A percentile compares a stretch with the other conserved stretches of the same genome.
These are phyloP conservation scores for Bryoerythrophyllum caledonicum DNA, from an alignment of 225 moss, liverwort and hornwort genomes.

Conservation along the genomic window DNA sequence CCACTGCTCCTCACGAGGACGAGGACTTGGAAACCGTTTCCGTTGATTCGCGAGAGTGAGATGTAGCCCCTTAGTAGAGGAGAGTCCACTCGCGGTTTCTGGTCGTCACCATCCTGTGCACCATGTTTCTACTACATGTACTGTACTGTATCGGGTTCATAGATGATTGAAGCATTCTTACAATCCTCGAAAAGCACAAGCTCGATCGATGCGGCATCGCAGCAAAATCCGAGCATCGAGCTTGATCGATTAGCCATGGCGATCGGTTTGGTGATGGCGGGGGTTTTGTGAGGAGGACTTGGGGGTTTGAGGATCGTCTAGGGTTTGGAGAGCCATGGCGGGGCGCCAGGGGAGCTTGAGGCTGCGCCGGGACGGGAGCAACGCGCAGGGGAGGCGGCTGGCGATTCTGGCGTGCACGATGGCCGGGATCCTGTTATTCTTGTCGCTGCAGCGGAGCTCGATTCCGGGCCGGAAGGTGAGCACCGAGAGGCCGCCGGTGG, in stretches of 20 bases:
- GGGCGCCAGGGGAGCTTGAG: slow-evolving; percentile 43
- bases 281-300: background rate
- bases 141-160: background rate
- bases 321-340: slow-evolving; percentile 36
- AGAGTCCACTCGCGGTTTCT: too few species aligned
- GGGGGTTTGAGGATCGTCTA: background rate
- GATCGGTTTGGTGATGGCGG: background rate
- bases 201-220: background rate
- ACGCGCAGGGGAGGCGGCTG: slow-evolving; percentile 37
- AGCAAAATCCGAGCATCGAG: background rate
- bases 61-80: too few species aligned
- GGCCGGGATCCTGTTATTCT: slow-evolving; percentile 52
- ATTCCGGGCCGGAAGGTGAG: slow-evolving; percentile 31
- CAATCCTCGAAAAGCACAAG: background rate
- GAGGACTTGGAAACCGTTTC: too few species aligned
- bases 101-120: background rate
- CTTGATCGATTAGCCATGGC: background rate
- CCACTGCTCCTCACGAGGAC: too few species aligned
- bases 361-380: slow-evolving; percentile 62
- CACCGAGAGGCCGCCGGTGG: background rate
- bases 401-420: slow-evolving; percentile 58
- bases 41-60: too few species aligned
- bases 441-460: slow-evolving; percentile 69
- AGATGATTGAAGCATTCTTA: background rate
- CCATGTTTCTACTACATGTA: too few species aligned